Conservation (phyloP, 1,139 yeast species). For the Kodamaea plutei region DNA sequence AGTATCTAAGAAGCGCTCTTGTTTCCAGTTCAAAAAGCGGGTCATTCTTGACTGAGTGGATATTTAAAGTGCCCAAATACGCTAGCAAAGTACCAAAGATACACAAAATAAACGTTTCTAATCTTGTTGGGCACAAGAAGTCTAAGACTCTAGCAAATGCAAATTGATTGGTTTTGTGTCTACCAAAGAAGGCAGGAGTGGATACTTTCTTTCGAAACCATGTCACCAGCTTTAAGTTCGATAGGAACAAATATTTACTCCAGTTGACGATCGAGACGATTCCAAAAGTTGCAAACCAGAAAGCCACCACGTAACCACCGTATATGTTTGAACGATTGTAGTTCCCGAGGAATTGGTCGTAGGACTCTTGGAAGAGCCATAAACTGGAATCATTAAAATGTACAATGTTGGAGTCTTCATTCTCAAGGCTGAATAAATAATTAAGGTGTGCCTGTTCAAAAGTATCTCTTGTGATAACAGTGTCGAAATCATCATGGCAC, state of each 20-base stretch:
- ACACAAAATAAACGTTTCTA: conserved; percentile 34
- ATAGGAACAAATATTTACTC: conserved; percentile 24
- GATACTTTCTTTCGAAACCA: conserved; percentile 38
- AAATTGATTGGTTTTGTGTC: conserved; percentile 34
- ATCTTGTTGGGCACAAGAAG: conserved; percentile 54
- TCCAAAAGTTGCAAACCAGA: conserved; percentile 28
- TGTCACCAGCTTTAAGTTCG: conserved; percentile 18
- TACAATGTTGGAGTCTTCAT: conserved; percentile 20
- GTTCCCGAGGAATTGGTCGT: conserved; percentile 38
- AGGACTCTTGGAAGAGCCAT: conserved; percentile 19
- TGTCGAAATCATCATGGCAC: conserved; percentile 25
- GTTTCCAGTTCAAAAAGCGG: conserved; percentile 22
- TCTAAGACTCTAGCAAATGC: conserved; percentile 21
- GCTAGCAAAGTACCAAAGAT: conserved; percentile 8
- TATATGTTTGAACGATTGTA: conserved; percentile 34
- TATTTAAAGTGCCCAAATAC: conserved; percentile 11
- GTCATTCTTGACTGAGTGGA: conserved; percentile 24
- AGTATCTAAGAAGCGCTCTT: conserved; percentile 27
- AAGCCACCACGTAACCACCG: conserved; percentile 27
- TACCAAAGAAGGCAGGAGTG: conserved; percentile 44
- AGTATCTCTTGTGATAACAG: conserved; percentile 24
- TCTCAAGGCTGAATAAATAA: conserved; percentile 34
- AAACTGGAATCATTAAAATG: conserved; percentile 21
- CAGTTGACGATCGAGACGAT: conserved; percentile 29
- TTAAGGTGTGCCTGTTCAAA: conserved; percentile 33